phyloP scores from a whole-genome alignment of 257 asterid genomes.

The Hygrophila difformis region DNA sequence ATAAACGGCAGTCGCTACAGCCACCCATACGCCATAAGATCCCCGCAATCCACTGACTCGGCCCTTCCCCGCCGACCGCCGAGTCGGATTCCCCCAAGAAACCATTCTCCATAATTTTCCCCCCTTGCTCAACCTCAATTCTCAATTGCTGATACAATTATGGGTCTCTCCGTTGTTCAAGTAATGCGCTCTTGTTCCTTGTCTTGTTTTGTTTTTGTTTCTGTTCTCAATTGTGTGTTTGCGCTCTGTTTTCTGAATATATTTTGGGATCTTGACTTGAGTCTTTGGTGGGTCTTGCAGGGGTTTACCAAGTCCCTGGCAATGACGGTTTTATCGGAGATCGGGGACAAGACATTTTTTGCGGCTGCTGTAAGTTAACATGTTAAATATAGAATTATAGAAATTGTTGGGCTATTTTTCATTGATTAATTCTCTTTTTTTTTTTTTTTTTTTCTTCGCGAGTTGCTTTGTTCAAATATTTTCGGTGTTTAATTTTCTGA shows the following conservation, averaged over 20 bases:
- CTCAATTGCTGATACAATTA: too few species aligned
- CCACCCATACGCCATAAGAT: too few species aligned
- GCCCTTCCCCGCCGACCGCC: too few species aligned
- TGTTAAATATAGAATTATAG: too few species aligned
- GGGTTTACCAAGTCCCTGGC: slow-evolving; percentile 77
- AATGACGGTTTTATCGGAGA: slow-evolving; percentile 74
- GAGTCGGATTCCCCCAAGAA: too few species aligned
- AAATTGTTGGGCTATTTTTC: not conserved
- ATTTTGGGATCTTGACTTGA: not conserved
- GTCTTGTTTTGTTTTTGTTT: not conserved
- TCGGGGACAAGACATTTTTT: slow-evolving; percentile 76
- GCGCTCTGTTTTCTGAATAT: too few species aligned
- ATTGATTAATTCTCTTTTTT: too few species aligned
- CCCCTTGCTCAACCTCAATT: too few species aligned
- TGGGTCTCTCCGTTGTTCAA: slow-evolving; percentile 30
- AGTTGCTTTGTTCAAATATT: not conserved
- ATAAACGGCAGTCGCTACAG: too few species aligned
- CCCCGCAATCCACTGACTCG: too few species aligned
- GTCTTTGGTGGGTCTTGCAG: slow-evolving; percentile 17
- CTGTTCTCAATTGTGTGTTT: not conserved
- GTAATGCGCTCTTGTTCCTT: slow-evolving; percentile 10
- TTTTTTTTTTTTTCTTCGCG: not conserved
- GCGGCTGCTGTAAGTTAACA: slow-evolving; percentile 64
- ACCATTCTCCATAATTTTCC: too few species aligned
- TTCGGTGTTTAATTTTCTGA: not conserved